Evolutionary conservation across 2,329 filamentous ascomycete species (phyloP).

Genomic region (Aspergillus ochraceus): DNA sequence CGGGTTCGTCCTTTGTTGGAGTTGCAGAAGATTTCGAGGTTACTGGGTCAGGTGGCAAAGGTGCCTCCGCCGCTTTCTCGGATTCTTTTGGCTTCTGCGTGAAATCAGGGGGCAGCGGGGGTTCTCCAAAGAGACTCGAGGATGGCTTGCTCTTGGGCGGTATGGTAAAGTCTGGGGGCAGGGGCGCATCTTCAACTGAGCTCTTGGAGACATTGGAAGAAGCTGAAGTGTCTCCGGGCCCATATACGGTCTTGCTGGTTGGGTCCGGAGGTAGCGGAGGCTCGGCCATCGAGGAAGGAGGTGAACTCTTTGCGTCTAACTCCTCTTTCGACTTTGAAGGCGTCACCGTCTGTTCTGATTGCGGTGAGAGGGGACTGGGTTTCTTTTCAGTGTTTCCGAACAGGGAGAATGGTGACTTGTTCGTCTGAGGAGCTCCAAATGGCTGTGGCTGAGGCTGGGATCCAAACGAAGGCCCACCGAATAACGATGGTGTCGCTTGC

Average conservation of each 20-base stretch:
- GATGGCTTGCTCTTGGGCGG: constrained; percentile 17
- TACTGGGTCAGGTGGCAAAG: constrained; percentile 29
- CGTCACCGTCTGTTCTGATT: constrained; percentile 34
- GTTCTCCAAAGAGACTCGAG: constrained; percentile 18
- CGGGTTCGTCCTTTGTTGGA: constrained; percentile 21
- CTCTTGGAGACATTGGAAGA: constrained; percentile 45
- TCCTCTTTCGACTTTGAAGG: constrained; percentile 36
- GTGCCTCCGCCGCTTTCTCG: constrained; percentile 17
- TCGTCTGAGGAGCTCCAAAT: constrained; percentile 24
- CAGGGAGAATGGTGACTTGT: constrained; percentile 31
- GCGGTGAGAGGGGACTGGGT: constrained; percentile 30
- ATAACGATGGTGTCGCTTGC: constrained; percentile 22
- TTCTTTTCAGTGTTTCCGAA: constrained; percentile 29
- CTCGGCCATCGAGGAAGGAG: constrained; percentile 24
- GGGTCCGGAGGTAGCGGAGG: constrained; percentile 49
- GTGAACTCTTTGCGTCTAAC: constrained; percentile 30
- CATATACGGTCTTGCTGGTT: constrained; percentile 48
- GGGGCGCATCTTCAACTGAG: constrained; percentile 42
- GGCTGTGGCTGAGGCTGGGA: constrained; percentile 27
- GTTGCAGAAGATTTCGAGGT: constrained; percentile 19
- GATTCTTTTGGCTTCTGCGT: constrained; percentile 12
- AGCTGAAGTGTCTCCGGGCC: constrained; percentile 50
- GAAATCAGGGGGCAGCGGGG: constrained; percentile 20
- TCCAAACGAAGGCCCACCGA: constrained; percentile 34
- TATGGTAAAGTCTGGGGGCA: constrained; percentile 32